These are phyloP conservation scores for Pseudogymnoascus sp. DNA, from an alignment of 2,329 filamentous ascomycete genomes.

Conservation along the genomic window DNA sequence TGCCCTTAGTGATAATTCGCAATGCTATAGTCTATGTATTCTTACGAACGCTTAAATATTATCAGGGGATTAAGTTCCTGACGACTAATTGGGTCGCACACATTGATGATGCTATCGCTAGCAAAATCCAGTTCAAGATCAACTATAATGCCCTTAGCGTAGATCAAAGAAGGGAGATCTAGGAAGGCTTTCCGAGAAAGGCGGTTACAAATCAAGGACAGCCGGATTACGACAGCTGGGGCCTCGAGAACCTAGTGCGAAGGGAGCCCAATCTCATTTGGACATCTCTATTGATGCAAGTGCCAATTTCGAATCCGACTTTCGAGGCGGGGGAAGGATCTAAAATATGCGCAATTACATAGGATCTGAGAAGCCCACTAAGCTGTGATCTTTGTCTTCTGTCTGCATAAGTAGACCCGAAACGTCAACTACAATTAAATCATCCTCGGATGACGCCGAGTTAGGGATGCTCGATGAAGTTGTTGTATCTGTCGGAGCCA, in stretches of 20 bases:
- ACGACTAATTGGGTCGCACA: conserved; percentile 29
- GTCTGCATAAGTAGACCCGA: not conserved
- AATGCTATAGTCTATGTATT: too few species aligned
- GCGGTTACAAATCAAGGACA: conserved; percentile 18
- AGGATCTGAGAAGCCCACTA: conserved; percentile 15
- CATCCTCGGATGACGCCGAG: too few species aligned
- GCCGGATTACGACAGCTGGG: conserved; percentile 20
- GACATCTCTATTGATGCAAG: conserved; percentile 17
- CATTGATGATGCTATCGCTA: conserved; percentile 18
- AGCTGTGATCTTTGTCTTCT: not conserved
- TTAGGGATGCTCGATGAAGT: too few species aligned
- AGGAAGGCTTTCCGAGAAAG: conserved; percentile 16
- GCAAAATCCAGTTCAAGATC: conserved; percentile 19
- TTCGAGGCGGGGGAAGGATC: conserved; percentile 13
- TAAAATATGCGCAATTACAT: conserved; percentile 19
- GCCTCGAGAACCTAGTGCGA: conserved; percentile 17
- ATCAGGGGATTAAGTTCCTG: too few species aligned
- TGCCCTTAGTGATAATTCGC: too few species aligned
- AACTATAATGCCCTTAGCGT: conserved; percentile 18
- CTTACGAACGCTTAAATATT: too few species aligned
- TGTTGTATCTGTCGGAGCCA: too few species aligned
- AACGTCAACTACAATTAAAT: too few species aligned
- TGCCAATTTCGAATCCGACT: conserved; percentile 19
- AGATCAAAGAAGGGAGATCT: conserved; percentile 15
- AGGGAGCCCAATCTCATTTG: conserved; percentile 20